These are phyloP conservation scores for Mycena polygramma DNA, from an alignment of 768 basidiomycete species.

Conservation along the genomic window DNA sequence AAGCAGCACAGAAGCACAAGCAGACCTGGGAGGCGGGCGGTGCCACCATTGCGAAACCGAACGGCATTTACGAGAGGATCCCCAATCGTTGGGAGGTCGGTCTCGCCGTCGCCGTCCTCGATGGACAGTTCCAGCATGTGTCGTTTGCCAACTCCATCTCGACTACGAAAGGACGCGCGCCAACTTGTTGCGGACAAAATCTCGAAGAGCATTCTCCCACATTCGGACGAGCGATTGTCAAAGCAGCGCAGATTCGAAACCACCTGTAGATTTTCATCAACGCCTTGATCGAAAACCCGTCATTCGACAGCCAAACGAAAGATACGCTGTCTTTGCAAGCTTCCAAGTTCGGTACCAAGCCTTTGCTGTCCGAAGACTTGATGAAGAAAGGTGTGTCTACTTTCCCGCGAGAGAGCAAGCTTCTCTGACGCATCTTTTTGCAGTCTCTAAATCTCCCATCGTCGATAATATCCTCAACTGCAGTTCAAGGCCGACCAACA, in stretches of 20 bases:
- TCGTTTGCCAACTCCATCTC: conserved; percentile 99
- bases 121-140: conserved; percentile 92
- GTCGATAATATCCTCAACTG: conserved; percentile 94
- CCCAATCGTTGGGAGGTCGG: conserved; percentile 93
- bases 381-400: conserved; percentile 87
- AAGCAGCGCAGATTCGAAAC: conserved; percentile 93
- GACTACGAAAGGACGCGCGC: conserved; percentile 98
- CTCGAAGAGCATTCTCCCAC: conserved; percentile 83
- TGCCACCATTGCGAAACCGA: conserved; percentile 80
- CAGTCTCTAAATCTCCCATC: conserved; percentile 91
- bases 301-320: conserved; percentile 99
- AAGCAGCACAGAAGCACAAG: conserved; percentile 88
- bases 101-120: conserved; percentile 94
- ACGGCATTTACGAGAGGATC: conserved; percentile 85
- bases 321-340: conserved; percentile 90
- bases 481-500: conserved; percentile 97
- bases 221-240: conserved; percentile 91
- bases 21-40: conserved; percentile 92
- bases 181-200: conserved; percentile 86
- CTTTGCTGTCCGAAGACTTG: conserved; percentile 89
- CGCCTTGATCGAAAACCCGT: conserved; percentile 95
- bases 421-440: conserved; percentile 5
- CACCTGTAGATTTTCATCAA: conserved; percentile 99
- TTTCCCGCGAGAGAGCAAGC: not conserved
- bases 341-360: conserved; percentile 93